phyloP scores from a whole-genome alignment of 2,329 filamentous ascomycete species.

The Paecilomyces variotii region DNA sequence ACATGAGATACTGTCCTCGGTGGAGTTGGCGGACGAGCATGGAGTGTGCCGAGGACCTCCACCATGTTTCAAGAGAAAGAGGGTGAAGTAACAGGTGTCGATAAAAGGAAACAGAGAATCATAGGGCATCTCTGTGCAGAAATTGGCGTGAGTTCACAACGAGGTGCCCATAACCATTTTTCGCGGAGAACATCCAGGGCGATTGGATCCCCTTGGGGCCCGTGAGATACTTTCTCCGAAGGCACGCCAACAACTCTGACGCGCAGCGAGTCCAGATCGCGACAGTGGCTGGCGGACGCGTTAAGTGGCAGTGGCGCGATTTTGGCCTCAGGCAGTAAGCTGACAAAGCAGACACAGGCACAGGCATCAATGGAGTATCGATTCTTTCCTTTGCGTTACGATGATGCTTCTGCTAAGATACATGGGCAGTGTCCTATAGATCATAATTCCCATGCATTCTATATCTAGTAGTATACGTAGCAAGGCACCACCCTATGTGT shows the following conservation, averaged over 20 bases:
- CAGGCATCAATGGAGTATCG: not conserved
- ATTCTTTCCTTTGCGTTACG: not conserved
- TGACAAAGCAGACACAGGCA: no score
- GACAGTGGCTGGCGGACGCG: constrained; percentile 21
- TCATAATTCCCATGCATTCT: not conserved
- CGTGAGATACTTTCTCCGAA: not conserved
- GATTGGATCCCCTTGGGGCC: not conserved
- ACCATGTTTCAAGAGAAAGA: constrained; percentile 29
- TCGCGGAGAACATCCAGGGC: not conserved
- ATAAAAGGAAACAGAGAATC: constrained; percentile 8
- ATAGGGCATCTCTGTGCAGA: constrained; percentile 22
- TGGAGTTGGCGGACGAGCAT: constrained; percentile 49
- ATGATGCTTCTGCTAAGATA: no score
- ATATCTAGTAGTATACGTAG: not conserved
- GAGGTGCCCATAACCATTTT: constrained; percentile 3
- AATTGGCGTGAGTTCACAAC: not conserved
- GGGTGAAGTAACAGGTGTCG: constrained; percentile 1
- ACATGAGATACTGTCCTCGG: constrained; percentile 36
- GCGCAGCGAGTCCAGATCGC: constrained; percentile 7
- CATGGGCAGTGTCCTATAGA: no score
- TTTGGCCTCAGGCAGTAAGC: no score
- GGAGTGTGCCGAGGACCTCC: constrained; percentile 39
- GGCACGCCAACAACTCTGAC: not conserved
- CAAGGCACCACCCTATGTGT: not conserved
- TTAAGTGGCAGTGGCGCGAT: constrained; percentile 25